Evolutionary conservation across 2,329 filamentous ascomycete genomes (phyloP), one percentile per base, ranked within the genome.

Genomic region (Penicillium paneum): DNA sequence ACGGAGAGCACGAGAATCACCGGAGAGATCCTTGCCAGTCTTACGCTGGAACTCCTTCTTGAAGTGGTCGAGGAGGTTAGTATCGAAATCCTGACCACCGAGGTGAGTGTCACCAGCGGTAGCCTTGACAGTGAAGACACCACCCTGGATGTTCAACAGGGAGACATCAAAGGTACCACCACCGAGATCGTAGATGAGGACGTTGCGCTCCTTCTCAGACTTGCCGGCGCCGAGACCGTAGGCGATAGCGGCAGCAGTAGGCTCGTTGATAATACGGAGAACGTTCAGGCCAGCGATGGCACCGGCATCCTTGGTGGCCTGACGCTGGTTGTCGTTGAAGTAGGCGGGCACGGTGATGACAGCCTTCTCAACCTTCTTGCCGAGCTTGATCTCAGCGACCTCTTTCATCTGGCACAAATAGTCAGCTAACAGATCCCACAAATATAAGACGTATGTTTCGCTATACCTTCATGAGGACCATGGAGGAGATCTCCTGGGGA

Each of bases 91-190:
- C 75, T 94, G 87, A 71, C 92, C 92, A 84, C 92, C 93, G 76
- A 97, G 81, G 76, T 97, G 92, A 71, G 91, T 97, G 73, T 99
- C 93, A 86, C 94, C 94, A 71, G 93, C 92, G 57, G 94, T 97
- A 60, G 93, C 92, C 86, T 95, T 96, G 77, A 97, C 94, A 64
- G 93, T 96, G 85, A 99, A 99, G 71, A 99, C 94, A 84, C 94
- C 94, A 74, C 93, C 92, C 81, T 97, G 91, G 76, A 99, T 97
- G 84, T 96, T 93, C 42, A 99, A 86, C 67, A 97, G 90, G 62
- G 94, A 97, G 28, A 99, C 94, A 97, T 99, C 94, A 81, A 99
- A 99, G 77, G 94, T 99, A 85, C 94, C 94, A 85, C 94, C 94
- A 85, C 94, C 94, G 62, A 99, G 88, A 87, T 99, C 94, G 84